Percentiles rank a stretch among this genome's conserved stretches.
Evolutionary conservation across 78 protist species (phyloP).

Genomic region (Dictyostelium brefeldianum): DNA sequence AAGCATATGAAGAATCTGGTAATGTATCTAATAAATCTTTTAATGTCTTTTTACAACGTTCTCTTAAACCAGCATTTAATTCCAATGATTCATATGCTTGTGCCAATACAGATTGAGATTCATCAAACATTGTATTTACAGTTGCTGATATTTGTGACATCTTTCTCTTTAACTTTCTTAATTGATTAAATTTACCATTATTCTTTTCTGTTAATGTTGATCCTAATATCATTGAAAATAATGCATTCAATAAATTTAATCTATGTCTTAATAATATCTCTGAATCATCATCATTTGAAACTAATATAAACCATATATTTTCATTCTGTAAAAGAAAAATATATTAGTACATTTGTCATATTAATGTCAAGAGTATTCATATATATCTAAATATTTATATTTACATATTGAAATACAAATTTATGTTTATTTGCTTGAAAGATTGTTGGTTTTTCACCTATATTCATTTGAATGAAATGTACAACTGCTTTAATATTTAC

Average conservation of each 20-base stretch:
- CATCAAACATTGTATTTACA: conserved; percentile 69
- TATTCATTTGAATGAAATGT: conserved; percentile 29
- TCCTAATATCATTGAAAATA: conserved; percentile 61
- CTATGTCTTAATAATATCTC: conserved; percentile 44
- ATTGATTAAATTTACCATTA: not conserved
- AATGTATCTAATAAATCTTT: conserved; percentile 20
- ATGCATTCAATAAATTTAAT: conserved; percentile 32
- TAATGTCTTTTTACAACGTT: conserved; percentile 36
- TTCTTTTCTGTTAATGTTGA: conserved; percentile 3
- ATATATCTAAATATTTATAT: not conserved
- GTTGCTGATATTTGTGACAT: conserved; percentile 74
- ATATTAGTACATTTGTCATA: not conserved
- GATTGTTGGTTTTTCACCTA: conserved; percentile 62
- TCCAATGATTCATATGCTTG: conserved; percentile 67
- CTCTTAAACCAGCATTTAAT: conserved; percentile 25
- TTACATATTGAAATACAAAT: conserved; percentile 75
- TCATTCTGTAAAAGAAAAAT: conserved; percentile 19
- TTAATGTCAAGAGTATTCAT: not conserved
- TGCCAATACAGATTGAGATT: conserved; percentile 57
- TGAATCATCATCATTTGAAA: conserved; percentile 79
- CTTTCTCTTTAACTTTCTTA: conserved; percentile 37
- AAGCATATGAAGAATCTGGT: conserved; percentile 35
- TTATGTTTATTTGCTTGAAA: conserved; percentile 51
- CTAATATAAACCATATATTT: conserved; percentile 60
- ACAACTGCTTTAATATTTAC: conserved; percentile 20